These are phyloP conservation scores for Coniochaeta pulveracea DNA, from an alignment of 2,329 filamentous ascomycete genomes.

Conservation along the genomic window DNA sequence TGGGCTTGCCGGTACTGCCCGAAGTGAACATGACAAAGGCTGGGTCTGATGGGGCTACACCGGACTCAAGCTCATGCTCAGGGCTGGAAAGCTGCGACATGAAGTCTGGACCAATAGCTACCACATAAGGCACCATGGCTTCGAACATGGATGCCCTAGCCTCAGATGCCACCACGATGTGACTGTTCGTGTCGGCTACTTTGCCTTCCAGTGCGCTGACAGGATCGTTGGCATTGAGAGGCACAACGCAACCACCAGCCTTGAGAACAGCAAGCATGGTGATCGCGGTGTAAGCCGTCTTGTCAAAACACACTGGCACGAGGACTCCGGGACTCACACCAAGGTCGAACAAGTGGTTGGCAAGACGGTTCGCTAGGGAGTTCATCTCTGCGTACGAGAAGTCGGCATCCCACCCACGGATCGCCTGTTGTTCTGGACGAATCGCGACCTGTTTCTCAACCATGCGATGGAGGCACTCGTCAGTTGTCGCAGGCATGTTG, in stretches of 20 bases:
- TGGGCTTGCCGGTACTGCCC: constrained; percentile 52
- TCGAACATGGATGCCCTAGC: constrained; percentile 7
- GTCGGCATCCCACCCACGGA: constrained; percentile 5
- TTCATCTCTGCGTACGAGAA: constrained; percentile 3
- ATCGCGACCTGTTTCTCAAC: constrained; percentile 11
- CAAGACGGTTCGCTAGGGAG: not conserved
- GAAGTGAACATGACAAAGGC: constrained; percentile 50
- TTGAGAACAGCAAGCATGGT: constrained; percentile 4
- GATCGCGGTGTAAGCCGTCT: constrained; percentile 2
- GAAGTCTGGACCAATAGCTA: constrained; percentile 7
- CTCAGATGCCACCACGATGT: constrained; percentile 10
- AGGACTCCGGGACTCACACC: constrained; percentile 1
- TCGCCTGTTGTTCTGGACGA: constrained; percentile 5
- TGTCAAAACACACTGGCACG: constrained; percentile 5
- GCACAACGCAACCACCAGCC: constrained; percentile 2
- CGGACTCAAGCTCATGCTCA: not conserved
- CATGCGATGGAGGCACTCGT: constrained; percentile 11
- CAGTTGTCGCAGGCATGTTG: constrained; percentile 9
- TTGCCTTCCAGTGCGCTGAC: not conserved
- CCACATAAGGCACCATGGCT: constrained; percentile 11
- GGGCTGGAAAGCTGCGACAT: constrained; percentile 2
- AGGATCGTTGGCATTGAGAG: constrained; percentile 2
- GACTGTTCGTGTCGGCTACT: not conserved
- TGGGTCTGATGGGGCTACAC: not conserved
- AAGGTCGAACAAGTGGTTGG: not conserved